Base-by-base conservation (phyloP, 495 filamentous ascomycete genomes). In the Podospora conica region DNA sequence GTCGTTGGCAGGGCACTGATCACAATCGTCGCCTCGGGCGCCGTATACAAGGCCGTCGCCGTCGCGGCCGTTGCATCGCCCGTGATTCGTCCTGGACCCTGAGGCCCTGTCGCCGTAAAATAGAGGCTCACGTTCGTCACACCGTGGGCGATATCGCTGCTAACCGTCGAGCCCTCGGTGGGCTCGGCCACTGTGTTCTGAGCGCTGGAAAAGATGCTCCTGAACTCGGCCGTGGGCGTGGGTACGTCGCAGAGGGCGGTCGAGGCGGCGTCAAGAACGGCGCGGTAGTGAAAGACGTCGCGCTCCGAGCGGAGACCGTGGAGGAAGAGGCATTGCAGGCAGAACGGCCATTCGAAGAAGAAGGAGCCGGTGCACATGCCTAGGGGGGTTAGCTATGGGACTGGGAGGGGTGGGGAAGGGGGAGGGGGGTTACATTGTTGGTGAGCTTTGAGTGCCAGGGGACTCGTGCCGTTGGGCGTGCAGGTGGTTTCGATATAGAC, bases 281-380 rank as follows among this genome's bases (percentile, higher is more conserved):
- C 48, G 22, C 65, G 58, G 66, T 75, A 77, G 53, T 70, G 71
- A 58, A 40, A 66, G 11, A 69, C 68, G 63, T 73, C 69, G 54
- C 67, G 72, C 58, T 62, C 65, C 1, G 71, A 72, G 10, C 74
- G 72, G 18, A 68, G 71, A 48, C 75, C 77, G 72, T 81, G 77
- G 24, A 74, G 65, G 48, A 66, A 72, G 24, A 77, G 69, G 65
- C 78, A 81, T 18, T 66, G 28, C 2, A 75, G 73, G 64, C 79
- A 81, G 53, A 69, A 74, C 3, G 72, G 54, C 75, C 76, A 79
- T 59, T 80, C 78, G 18, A 59, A 25, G 67, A 80, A 79, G 67
- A 72, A 79, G 61, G 71, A 73, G 2, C 79, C 78, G 53, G 65
- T 65, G 71, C 79, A 81, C 61, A 78, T 77, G 65, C 79, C 69